A percentile compares a stretch with the other conserved stretches of the same genome.
Conservation (phyloP, 306 rosid genomes). For the Pterocarpus macrocarpus region DNA sequence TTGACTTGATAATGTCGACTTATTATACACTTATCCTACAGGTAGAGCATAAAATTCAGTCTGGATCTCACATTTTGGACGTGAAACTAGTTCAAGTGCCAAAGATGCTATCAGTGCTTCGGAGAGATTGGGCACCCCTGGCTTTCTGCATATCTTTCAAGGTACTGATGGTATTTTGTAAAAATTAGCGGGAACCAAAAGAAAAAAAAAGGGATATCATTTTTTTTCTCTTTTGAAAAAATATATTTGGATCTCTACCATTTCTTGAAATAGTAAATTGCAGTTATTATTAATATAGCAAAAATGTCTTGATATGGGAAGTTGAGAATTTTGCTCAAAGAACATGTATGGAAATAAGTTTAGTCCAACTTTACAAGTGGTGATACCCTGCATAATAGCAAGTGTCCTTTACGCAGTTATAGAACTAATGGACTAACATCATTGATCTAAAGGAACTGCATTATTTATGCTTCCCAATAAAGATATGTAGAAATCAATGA, state of each 20-base stretch:
- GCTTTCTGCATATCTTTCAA: constrained; percentile 94
- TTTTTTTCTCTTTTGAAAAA: background rate
- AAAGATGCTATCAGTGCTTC: constrained; percentile 82
- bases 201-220: background rate
- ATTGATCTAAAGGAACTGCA: constrained; percentile 19
- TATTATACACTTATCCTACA: constrained; percentile 52
- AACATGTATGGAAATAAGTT: constrained; percentile 26
- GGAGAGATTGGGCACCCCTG: constrained; percentile 79
- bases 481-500: constrained; percentile 2
- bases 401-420: too few relatives aligned
- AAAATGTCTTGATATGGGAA: constrained; percentile 9
- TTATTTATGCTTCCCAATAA: constrained; percentile 13
- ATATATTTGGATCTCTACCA: constrained; percentile 1
- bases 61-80: constrained; percentile 84
- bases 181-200: background rate
- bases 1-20: constrained; percentile 21
- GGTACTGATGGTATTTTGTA: constrained; percentile 57
- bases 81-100: constrained; percentile 93
- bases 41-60: constrained; percentile 96
- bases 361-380: constrained; percentile 11
- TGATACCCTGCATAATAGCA: constrained; percentile 1
- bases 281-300: background rate
- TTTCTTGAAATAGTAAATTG: constrained; percentile 16
- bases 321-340: constrained; percentile 34
- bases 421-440: too few relatives aligned